phyloP scores from a whole-genome alignment of 352 stramenopile genomes.

The Phytopythium helicoides region DNA sequence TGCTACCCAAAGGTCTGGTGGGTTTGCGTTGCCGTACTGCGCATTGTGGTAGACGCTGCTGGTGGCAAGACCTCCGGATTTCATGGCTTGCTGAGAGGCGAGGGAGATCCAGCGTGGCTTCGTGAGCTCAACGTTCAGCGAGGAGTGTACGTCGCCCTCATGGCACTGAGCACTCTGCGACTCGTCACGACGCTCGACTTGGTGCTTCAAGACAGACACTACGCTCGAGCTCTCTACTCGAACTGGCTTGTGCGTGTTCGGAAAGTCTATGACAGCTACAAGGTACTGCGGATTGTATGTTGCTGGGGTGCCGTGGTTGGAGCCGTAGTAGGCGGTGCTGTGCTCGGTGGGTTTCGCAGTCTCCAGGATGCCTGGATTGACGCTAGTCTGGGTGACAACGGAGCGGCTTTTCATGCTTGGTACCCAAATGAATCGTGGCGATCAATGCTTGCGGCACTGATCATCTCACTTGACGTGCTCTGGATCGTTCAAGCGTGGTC shows the following conservation, averaged over 20 bases:
- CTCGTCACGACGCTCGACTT: slow-evolving; percentile 43
- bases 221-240: slow-evolving; percentile 16
- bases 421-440: slow-evolving; percentile 42
- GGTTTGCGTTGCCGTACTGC: slow-evolving; percentile 11
- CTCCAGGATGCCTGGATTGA: slow-evolving; percentile 23
- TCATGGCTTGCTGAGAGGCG: no score
- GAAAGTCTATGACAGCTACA: slow-evolving; percentile 17
- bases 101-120: not conserved
- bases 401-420: slow-evolving; percentile 14
- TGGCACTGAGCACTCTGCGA: slow-evolving; percentile 35
- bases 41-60: slow-evolving; percentile 3
- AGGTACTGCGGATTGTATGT: slow-evolving; percentile 18
- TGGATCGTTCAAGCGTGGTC: slow-evolving; percentile 51
- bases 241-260: slow-evolving; percentile 28
- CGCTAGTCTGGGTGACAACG: slow-evolving; percentile 12
- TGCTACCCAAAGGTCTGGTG: slow-evolving; percentile 37
- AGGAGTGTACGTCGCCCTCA: slow-evolving; percentile 27
- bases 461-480: slow-evolving; percentile 42
- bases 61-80: not conserved
- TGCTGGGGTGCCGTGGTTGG: slow-evolving; percentile 21
- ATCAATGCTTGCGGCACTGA: slow-evolving; percentile 23
- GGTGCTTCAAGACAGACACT: slow-evolving; percentile 38
- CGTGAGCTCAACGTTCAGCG: slow-evolving; percentile 30
- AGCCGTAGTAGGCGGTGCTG: slow-evolving; percentile 24
- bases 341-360: slow-evolving; percentile 18